phyloP scores from a whole-genome alignment of 2,329 filamentous ascomycete genomes.

The Aspergillus fumigatiaffinis region DNA sequence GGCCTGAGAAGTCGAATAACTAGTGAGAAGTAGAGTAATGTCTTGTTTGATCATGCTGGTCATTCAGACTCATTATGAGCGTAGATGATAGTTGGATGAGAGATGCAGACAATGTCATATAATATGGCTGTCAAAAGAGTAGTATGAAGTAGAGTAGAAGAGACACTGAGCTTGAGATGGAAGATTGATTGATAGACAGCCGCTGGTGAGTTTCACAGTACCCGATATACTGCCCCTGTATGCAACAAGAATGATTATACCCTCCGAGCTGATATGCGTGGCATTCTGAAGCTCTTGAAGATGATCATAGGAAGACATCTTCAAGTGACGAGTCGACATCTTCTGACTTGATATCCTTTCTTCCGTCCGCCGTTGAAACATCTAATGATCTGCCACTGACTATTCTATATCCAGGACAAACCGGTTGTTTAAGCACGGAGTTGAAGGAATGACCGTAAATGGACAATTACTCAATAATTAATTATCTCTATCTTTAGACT shows the following conservation, averaged over 20 bases:
- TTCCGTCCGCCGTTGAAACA: background rate
- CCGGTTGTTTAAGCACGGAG: too few species aligned
- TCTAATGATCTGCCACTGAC: background rate
- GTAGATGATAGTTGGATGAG: background rate
- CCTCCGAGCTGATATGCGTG: slow-evolving; percentile 11
- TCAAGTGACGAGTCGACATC: slow-evolving; percentile 15
- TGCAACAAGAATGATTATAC: slow-evolving; percentile 10
- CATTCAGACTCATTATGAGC: background rate
- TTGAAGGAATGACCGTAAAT: too few species aligned
- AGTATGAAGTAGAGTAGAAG: background rate
- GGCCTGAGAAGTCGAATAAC: background rate
- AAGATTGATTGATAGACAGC: background rate
- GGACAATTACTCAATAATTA: too few species aligned
- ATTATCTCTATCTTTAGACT: too few species aligned
- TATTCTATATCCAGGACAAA: background rate
- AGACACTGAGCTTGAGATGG: background rate
- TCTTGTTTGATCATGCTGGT: background rate
- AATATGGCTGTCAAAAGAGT: background rate
- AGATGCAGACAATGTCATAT: background rate
- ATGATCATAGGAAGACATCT: slow-evolving; percentile 15
- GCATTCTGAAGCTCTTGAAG: slow-evolving; percentile 15
- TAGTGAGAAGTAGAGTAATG: background rate
- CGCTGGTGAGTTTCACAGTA: background rate
- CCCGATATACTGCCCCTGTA: background rate
- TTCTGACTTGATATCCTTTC: slow-evolving; percentile 6